Conservation (phyloP, 371 early-diverging fungal species). For the Mucor piriformis region DNA sequence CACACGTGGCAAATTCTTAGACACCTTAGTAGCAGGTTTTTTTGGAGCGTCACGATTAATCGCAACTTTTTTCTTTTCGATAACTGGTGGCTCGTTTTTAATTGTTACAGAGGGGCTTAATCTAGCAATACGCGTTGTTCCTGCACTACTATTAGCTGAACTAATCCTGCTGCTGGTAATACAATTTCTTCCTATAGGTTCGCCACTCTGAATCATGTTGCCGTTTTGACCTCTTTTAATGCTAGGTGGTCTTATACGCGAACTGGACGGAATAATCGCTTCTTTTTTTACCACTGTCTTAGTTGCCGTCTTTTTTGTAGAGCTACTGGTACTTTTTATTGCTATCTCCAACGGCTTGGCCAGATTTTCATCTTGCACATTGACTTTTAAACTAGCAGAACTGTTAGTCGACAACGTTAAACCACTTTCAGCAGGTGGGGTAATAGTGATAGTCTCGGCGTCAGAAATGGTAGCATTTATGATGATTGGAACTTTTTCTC, state of each 20-base stretch:
- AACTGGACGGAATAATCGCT: background rate
- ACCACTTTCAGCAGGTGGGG: no score
- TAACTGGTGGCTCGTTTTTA: background rate
- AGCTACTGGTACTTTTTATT: no score
- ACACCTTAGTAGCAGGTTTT: slow-evolving; percentile 5
- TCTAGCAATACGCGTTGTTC: slow-evolving; percentile 13
- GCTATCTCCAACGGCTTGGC: no score
- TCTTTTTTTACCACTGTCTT: background rate
- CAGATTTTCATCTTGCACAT: background rate
- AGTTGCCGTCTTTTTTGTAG: background rate
- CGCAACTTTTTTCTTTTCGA: background rate
- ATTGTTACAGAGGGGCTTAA: background rate
- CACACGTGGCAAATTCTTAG: slow-evolving; percentile 8
- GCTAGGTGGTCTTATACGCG: slow-evolving; percentile 11
- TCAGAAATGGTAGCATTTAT: no score
- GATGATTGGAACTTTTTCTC: no score
- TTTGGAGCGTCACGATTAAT: background rate
- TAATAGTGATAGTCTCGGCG: no score
- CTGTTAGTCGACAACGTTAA: no score
- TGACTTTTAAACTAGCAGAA: no score
- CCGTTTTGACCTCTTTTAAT: slow-evolving; percentile 2
- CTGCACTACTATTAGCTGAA: slow-evolving; percentile 2
- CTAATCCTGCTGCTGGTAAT: background rate
- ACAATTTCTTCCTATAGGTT: background rate
- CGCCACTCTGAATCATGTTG: background rate